phyloP scores from a whole-genome alignment of 768 basidiomycete genomes.

The Strobilomyces confusus region DNA sequence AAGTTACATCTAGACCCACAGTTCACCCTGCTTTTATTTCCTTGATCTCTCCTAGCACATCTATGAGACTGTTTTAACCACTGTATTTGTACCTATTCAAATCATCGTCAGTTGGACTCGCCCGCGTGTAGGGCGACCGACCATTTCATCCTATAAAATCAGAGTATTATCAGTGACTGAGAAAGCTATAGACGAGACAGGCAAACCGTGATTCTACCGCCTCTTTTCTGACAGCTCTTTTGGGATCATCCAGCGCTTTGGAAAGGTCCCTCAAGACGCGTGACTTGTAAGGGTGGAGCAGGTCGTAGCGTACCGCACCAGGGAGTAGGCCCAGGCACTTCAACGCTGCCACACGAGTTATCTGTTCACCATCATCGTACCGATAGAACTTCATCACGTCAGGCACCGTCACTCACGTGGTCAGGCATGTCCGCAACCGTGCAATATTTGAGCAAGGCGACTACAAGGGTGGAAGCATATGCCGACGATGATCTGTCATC shows the following conservation, averaged over 20 bases:
- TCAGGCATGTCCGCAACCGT: slow-evolving; percentile 47
- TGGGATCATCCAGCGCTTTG: slow-evolving; percentile 84
- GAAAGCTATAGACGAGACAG: background rate
- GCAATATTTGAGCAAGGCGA: slow-evolving; percentile 67
- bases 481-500: slow-evolving; percentile 53
- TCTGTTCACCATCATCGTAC: slow-evolving; percentile 39
- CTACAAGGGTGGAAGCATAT: slow-evolving; percentile 68
- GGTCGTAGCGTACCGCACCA: slow-evolving; percentile 70
- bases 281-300: slow-evolving; percentile 76
- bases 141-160: slow-evolving; percentile 28
- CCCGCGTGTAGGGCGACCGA: background rate
- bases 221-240: slow-evolving; percentile 74
- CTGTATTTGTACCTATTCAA: slow-evolving; percentile 27
- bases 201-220: slow-evolving; percentile 76
- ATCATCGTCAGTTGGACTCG: background rate
- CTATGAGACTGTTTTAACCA: slow-evolving; percentile 10
- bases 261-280: slow-evolving; percentile 71
- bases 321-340: slow-evolving; percentile 73
- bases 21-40: background rate
- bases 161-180: slow-evolving; percentile 1
- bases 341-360: slow-evolving; percentile 72
- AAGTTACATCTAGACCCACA: too few relatives aligned
- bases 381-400: background rate
- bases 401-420: slow-evolving; percentile 39
- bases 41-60: background rate